A percentile compares a stretch with the other conserved stretches of the same genome.
These are phyloP conservation scores for Trametes cubensis DNA, from an alignment of 768 basidiomycete genomes.

Conservation along the genomic window DNA sequence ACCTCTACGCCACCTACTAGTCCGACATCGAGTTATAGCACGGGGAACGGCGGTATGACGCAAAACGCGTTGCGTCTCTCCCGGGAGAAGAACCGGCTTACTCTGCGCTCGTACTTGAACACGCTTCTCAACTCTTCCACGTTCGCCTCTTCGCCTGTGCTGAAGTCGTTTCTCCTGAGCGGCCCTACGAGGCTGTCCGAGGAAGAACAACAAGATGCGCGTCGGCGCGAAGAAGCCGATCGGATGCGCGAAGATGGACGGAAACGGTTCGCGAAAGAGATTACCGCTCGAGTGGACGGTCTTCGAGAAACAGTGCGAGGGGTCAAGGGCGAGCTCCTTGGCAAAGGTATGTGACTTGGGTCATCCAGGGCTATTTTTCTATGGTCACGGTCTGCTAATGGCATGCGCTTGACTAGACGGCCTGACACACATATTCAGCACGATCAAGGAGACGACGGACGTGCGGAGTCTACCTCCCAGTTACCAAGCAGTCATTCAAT, in stretches of 20 bases:
- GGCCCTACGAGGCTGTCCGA: slow-evolving; percentile 67
- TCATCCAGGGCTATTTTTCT: neutral
- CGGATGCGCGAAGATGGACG: slow-evolving; percentile 83
- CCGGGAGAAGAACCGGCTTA: slow-evolving; percentile 93
- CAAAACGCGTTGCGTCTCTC: slow-evolving; percentile 52
- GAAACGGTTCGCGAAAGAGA: slow-evolving; percentile 83
- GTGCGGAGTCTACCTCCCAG: slow-evolving; percentile 79
- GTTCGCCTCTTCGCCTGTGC: slow-evolving; percentile 84
- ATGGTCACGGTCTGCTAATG: neutral
- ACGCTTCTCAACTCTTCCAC: slow-evolving; percentile 67
- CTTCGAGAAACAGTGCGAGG: slow-evolving; percentile 81
- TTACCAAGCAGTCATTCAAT: slow-evolving; percentile 89
- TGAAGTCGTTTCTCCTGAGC: slow-evolving; percentile 83
- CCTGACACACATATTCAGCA: slow-evolving; percentile 83
- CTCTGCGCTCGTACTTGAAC: slow-evolving; percentile 91
- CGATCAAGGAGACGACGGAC: slow-evolving; percentile 78
- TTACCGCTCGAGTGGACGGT: slow-evolving; percentile 82
- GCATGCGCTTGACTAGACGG: slow-evolving; percentile 60
- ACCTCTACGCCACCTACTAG: slow-evolving; percentile 17
- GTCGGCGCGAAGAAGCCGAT: slow-evolving; percentile 86
- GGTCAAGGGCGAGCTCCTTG: slow-evolving; percentile 94
- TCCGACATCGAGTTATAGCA: slow-evolving; percentile 23
- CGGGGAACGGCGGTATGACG: slow-evolving; percentile 12
- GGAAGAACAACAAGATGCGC: slow-evolving; percentile 80
- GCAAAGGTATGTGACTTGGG: slow-evolving; percentile 55